phyloP scores from a whole-genome alignment of 148 eudicot species.

The Silene conica region DNA sequence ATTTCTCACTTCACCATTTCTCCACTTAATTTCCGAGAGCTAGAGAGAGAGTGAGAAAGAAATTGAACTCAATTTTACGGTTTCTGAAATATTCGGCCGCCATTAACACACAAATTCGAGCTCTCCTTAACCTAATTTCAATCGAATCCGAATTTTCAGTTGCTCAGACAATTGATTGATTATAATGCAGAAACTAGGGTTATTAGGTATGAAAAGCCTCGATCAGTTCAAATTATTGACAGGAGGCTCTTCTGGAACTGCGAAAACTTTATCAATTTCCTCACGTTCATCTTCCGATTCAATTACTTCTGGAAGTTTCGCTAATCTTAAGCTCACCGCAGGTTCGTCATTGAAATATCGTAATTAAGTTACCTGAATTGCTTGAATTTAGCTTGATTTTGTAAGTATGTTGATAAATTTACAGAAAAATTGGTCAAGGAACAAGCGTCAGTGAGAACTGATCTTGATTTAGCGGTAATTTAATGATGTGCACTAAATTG shows the following conservation, averaged over 20 bases:
- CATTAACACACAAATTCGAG: slow-evolving; percentile 8
- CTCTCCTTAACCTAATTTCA: slow-evolving; percentile 8
- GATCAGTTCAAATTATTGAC: slow-evolving; percentile 57
- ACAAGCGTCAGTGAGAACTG: slow-evolving; percentile 83
- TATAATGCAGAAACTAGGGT: slow-evolving; percentile 62
- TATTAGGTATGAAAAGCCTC: slow-evolving; percentile 58
- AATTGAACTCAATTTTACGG: background rate
- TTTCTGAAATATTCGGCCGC: slow-evolving; percentile 5
- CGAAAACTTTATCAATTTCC: slow-evolving; percentile 43
- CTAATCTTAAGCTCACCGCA: slow-evolving; percentile 87
- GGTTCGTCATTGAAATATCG: slow-evolving; percentile 32
- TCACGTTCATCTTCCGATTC: slow-evolving; percentile 53
- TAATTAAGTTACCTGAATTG: background rate
- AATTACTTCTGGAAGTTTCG: slow-evolving; percentile 61
- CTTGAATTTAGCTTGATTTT: background rate
- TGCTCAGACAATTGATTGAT: background rate
- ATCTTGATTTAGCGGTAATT: slow-evolving; percentile 77
- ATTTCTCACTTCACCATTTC: background rate
- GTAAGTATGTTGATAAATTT: slow-evolving; percentile 17
- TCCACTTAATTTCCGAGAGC: background rate
- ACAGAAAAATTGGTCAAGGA: slow-evolving; percentile 92
- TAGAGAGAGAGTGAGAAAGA: background rate
- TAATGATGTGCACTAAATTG: slow-evolving; percentile 11
- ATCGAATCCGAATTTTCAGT: background rate
- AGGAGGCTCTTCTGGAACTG: slow-evolving; percentile 44